Percentiles rank a stretch among this genome's conserved stretches.
Evolutionary conservation across 768 basidiomycete species (phyloP).

Genomic region (Tricholomella constricta): DNA sequence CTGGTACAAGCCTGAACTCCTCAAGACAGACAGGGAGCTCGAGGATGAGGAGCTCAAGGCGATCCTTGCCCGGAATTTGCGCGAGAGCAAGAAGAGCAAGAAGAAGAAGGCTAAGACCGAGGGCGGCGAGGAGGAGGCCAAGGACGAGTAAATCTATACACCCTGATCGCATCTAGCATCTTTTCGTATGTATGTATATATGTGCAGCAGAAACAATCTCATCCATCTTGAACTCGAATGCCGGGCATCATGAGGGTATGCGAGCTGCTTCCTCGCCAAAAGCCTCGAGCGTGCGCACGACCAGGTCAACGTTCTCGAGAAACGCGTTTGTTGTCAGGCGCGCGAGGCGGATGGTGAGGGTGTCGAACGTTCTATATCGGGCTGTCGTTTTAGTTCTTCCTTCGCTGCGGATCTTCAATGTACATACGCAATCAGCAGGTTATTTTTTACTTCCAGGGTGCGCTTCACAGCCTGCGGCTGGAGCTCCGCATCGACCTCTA

Average conservation of each 20-base stretch:
- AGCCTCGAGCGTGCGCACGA: slow-evolving; percentile 77
- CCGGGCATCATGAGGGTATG: slow-evolving; percentile 14
- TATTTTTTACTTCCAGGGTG: slow-evolving; percentile 63
- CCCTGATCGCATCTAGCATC: background rate
- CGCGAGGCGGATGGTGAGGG: slow-evolving; percentile 82
- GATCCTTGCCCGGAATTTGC: slow-evolving; percentile 73
- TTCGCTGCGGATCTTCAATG: background rate
- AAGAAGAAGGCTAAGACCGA: slow-evolving; percentile 75
- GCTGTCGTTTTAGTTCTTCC: slow-evolving; percentile 5
- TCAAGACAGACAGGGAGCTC: slow-evolving; percentile 88
- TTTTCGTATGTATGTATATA: slow-evolving; percentile 5
- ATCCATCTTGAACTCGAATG: background rate
- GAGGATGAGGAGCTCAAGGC: slow-evolving; percentile 86
- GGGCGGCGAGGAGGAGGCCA: slow-evolving; percentile 47
- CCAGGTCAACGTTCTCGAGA: slow-evolving; percentile 86
- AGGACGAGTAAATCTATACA: slow-evolving; percentile 27
- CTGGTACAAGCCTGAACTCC: slow-evolving; percentile 92
- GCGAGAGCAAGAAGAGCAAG: slow-evolving; percentile 91
- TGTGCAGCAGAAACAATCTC: background rate
- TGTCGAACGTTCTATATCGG: slow-evolving; percentile 61
- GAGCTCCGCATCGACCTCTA: slow-evolving; percentile 86
- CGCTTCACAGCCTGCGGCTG: slow-evolving; percentile 81
- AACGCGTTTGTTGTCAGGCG: slow-evolving; percentile 84
- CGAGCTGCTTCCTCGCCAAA: slow-evolving; percentile 71
- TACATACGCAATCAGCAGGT: slow-evolving; percentile 76